Base-by-base conservation (phyloP, 768 basidiomycete species). In the Tephrocybe sp. region DNA sequence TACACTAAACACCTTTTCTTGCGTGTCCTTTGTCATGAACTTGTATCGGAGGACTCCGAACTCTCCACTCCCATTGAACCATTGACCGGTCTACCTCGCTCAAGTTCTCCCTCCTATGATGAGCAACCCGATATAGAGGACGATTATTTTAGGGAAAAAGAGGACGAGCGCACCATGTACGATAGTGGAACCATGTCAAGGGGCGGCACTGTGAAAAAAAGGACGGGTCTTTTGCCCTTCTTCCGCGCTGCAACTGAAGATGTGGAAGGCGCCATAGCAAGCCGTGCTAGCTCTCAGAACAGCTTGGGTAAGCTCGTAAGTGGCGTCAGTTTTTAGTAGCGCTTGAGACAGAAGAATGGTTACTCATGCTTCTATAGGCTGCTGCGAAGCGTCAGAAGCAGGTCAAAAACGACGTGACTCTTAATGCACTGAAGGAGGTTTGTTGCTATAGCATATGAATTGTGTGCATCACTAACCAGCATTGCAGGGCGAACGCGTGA, bases 1-100 rank as follows among this genome's bases (percentile, higher is more conserved):
- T 90, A 85, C 66, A 53, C 64, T 13, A 74, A 78, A 50, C 87
- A 89, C 58, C 76, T 91, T 18, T 90, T 89, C 69, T 67, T 89
- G 30, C 79, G 83, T 16, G 68, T 87, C 27, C 73, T 90, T 19
- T 79, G 79, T 53, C 88, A 91, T 59, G 73, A 82, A 38, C 70
- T 88, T 22, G 63, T 60, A 5, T 66, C 66, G 32, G 48, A 58
- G 15, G 68, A 73, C 16, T n/a, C n/a, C n/a, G 67, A 65, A 21
- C 12, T 27, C 16, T 27, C 51, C 18, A 30, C 50, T 12, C 31
- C 42, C 13, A 16, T 27, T 32, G 49, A 51, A 19, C 42, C 55
- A 24, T 54, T 61, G 36, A 70, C 60, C 26, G 65, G 58, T 28
- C 60, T 54, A 19, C 65, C 65, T 47, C 70, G 69, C 30, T 71